These are phyloP conservation scores for Psilocybe tampanensis DNA, from an alignment of 768 basidiomycete genomes.

Conservation along the genomic window DNA sequence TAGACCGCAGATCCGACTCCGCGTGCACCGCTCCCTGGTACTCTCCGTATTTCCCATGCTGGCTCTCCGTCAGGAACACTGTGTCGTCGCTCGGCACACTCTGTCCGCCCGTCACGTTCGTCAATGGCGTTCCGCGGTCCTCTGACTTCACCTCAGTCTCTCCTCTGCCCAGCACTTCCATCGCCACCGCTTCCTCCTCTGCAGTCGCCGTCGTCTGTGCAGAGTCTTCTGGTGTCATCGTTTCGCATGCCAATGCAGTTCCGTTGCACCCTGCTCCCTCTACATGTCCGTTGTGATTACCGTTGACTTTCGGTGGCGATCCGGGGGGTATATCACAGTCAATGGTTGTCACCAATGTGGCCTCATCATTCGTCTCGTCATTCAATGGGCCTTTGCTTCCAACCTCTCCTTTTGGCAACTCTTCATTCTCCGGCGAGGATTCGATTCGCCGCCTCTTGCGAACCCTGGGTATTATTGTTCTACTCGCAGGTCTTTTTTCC, in stretches of 20 bases:
- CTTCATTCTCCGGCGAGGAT: conserved; percentile 36
- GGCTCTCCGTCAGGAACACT: conserved; percentile 38
- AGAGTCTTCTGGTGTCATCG: conserved; percentile 13
- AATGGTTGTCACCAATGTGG: conserved; percentile 6
- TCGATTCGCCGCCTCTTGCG: conserved; percentile 36
- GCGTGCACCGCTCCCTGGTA: conserved; percentile 25
- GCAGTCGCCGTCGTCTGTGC: conserved; percentile 42
- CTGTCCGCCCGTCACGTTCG: conserved; percentile 14
- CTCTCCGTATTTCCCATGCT: conserved; percentile 12
- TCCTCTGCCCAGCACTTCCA: not conserved
- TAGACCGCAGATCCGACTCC: conserved; percentile 30
- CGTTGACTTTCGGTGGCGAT: conserved; percentile 13
- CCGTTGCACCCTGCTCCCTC: not conserved
- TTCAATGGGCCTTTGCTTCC: conserved; percentile 1
- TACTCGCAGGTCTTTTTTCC: conserved; percentile 14
- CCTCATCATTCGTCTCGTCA: not conserved
- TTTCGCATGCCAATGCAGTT: not conserved
- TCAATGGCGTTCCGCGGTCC: conserved; percentile 32
- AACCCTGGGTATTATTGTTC: not conserved
- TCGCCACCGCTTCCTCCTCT: conserved; percentile 41
- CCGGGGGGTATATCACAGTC: conserved; percentile 2
- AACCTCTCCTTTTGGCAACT: conserved; percentile 7
- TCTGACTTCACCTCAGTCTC: conserved; percentile 61
- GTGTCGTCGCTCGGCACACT: conserved; percentile 47
- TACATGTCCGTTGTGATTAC: conserved; percentile 9